These are phyloP conservation scores for Heliocybe sulcata DNA, from an alignment of 1,284 basidiomycete species.

Conservation along the genomic window DNA sequence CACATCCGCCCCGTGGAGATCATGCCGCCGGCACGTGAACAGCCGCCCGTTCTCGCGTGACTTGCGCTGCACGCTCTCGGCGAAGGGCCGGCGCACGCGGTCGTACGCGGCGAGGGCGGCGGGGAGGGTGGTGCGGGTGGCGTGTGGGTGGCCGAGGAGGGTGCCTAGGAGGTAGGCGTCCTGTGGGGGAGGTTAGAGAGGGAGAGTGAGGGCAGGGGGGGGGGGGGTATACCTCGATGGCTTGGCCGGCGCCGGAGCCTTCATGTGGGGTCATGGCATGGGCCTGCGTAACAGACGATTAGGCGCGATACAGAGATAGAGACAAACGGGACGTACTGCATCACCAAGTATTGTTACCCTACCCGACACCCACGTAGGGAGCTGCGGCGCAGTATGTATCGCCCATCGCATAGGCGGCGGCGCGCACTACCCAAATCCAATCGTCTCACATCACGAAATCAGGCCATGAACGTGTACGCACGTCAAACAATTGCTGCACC, in stretches of 20 bases:
- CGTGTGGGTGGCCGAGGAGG: slow-evolving; percentile 35
- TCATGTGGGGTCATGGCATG: slow-evolving; percentile 27
- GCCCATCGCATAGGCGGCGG: slow-evolving; percentile 24
- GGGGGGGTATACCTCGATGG: slow-evolving; percentile 21
- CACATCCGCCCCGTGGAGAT: slow-evolving; percentile 13
- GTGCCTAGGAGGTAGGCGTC: slow-evolving; percentile 44
- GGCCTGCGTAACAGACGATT: slow-evolving; percentile 14
- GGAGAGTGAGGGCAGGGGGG: not conserved
- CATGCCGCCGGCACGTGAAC: slow-evolving; percentile 24
- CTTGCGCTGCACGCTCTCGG: slow-evolving; percentile 30
- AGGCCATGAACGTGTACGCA: slow-evolving; percentile 3
- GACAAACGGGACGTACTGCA: slow-evolving; percentile 14
- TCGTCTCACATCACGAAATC: not conserved
- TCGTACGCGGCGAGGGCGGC: slow-evolving; percentile 39
- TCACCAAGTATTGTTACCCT: slow-evolving; percentile 22
- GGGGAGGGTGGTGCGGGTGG: slow-evolving; percentile 27
- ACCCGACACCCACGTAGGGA: slow-evolving; percentile 17
- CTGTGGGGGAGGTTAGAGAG: slow-evolving; percentile 12
- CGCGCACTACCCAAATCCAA: slow-evolving; percentile 19
- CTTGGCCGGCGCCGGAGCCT: slow-evolving; percentile 26
- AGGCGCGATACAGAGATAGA: not conserved
- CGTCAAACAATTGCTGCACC: slow-evolving; percentile 21
- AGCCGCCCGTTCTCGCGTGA: slow-evolving; percentile 37
- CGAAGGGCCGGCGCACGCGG: slow-evolving; percentile 35
- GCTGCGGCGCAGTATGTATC: slow-evolving; percentile 17